These are phyloP conservation scores for Agroathelia rolfsii DNA, from an alignment of 1,284 basidiomycete genomes.

Conservation along the genomic window DNA sequence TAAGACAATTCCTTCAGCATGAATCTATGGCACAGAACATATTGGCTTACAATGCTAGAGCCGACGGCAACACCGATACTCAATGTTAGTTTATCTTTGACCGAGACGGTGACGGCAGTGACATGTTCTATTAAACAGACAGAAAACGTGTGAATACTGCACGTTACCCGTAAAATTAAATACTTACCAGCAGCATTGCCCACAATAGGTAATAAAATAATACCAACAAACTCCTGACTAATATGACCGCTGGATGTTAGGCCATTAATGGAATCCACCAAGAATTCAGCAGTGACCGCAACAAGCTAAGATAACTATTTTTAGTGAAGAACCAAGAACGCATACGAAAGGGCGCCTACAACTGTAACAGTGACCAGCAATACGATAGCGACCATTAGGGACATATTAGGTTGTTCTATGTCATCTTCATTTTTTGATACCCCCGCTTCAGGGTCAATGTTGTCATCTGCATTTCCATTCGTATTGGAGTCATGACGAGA, in stretches of 20 bases:
- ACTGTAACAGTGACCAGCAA: slow-evolving; percentile 56
- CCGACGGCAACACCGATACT: slow-evolving; percentile 79
- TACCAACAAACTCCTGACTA: slow-evolving; percentile 71
- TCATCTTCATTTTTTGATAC: slow-evolving; percentile 36
- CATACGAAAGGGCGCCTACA: slow-evolving; percentile 28
- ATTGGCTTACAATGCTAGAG: slow-evolving; percentile 71
- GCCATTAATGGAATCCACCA: slow-evolving; percentile 75
- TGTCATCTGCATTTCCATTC: slow-evolving; percentile 12
- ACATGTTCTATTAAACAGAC: slow-evolving; percentile 51
- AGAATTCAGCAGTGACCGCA: slow-evolving; percentile 78
- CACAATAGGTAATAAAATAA: slow-evolving; percentile 84
- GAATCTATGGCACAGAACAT: neutral
- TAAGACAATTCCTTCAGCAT: slow-evolving; percentile 17
- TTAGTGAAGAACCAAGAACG: neutral
- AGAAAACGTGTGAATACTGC: slow-evolving; percentile 4
- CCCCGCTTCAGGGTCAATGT: slow-evolving; percentile 14
- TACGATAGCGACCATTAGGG: slow-evolving; percentile 36
- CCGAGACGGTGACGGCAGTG: slow-evolving; percentile 81
- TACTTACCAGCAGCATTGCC: slow-evolving; percentile 69
- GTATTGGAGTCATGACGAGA: too few species aligned
- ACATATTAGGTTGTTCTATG: slow-evolving; percentile 46
- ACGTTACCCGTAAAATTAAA: slow-evolving; percentile 6
- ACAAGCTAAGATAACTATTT: slow-evolving; percentile 40
- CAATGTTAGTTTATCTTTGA: slow-evolving; percentile 71
- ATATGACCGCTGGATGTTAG: slow-evolving; percentile 41